Evolutionary conservation across 148 eudicot genomes (phyloP).

Genomic region (Silene uniflora): DNA sequence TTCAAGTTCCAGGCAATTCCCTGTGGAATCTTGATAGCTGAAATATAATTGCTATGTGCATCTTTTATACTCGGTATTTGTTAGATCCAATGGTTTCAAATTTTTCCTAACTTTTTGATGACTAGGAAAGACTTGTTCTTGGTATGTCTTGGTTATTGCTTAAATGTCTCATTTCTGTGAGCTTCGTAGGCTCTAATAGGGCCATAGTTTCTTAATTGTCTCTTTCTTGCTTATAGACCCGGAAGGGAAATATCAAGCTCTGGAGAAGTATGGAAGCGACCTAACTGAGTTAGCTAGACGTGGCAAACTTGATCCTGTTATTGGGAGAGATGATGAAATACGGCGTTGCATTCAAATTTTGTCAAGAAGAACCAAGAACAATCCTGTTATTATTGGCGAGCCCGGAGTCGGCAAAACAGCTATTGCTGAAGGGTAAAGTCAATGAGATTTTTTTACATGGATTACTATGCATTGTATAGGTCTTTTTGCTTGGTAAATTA

Average conservation of each 20-base stretch:
- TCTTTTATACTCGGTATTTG: background rate
- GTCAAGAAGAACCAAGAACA: slow-evolving; percentile 88
- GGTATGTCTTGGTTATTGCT: background rate
- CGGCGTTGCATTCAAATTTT: slow-evolving; percentile 95
- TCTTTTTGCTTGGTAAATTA: background rate
- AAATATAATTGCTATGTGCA: background rate
- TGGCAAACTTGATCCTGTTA: slow-evolving; percentile 96
- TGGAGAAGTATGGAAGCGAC: slow-evolving; percentile 93
- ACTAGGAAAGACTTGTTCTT: background rate
- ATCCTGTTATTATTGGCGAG: slow-evolving; percentile 98
- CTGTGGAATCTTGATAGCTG: too few species aligned
- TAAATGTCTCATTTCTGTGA: background rate
- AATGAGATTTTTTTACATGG: background rate
- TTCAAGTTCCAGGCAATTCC: background rate
- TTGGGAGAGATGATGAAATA: slow-evolving; percentile 97
- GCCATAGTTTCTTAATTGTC: background rate
- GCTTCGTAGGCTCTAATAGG: background rate
- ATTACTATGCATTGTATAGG: background rate
- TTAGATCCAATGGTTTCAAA: background rate
- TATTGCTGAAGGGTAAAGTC: slow-evolving; percentile 90
- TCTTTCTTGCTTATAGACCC: slow-evolving; percentile 47
- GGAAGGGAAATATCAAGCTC: slow-evolving; percentile 89
- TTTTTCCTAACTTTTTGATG: too few species aligned
- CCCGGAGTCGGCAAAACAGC: slow-evolving; percentile 99
- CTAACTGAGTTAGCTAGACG: slow-evolving; percentile 91